Conservation (phyloP, 108 stramenopile genomes). For the Conticribra guillardii region DNA sequence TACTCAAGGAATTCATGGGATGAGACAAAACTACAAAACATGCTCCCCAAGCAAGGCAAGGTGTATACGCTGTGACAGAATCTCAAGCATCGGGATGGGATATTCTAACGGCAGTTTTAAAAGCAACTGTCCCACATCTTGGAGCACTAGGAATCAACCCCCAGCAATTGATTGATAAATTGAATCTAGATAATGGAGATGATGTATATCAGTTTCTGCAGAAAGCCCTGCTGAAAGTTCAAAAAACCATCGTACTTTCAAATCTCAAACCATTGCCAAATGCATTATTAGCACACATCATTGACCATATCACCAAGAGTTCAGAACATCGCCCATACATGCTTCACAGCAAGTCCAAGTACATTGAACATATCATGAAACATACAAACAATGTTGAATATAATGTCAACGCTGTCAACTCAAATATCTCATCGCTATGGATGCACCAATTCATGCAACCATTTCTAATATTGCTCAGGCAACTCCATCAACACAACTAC, state of each 20-base stretch:
- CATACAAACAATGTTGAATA: background rate
- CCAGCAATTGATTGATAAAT: background rate
- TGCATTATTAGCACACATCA: background rate
- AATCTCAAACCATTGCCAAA: background rate
- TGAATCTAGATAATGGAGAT: background rate
- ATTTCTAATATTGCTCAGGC: too few relatives aligned
- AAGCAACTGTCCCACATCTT: background rate
- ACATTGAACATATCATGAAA: background rate
- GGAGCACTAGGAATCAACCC: background rate
- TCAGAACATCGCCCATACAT: background rate
- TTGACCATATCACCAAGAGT: background rate
- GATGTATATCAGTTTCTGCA: background rate
- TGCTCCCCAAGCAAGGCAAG: background rate
- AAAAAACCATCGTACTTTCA: too few relatives aligned
- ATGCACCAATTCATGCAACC: too few relatives aligned
- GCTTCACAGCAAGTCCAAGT: background rate
- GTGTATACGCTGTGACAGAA: background rate
- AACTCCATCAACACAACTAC: too few relatives aligned
- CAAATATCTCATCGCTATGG: background rate
- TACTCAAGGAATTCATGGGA: background rate
- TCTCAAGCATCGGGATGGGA: background rate
- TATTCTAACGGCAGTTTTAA: background rate
- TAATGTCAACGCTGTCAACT: background rate
- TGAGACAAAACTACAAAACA: background rate
- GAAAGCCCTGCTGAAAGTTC: too few relatives aligned